These are phyloP conservation scores for Inonotus obliquus DNA, from an alignment of 1,284 basidiomycete species.

Conservation along the genomic window DNA sequence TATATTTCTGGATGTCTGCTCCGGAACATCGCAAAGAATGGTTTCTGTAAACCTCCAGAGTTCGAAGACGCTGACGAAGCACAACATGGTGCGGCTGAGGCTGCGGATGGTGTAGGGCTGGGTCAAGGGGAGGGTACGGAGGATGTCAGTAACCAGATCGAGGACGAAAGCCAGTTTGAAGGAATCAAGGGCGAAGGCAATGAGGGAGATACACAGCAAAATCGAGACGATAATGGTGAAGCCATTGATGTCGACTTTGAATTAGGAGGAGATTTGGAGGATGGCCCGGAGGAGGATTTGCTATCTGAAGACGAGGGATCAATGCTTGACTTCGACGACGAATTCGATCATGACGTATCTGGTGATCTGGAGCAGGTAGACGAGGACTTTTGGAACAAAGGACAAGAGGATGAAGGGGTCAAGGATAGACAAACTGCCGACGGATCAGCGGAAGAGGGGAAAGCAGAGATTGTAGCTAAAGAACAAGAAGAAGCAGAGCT, in stretches of 20 bases:
- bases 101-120: constrained; percentile 74
- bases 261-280: constrained; percentile 78
- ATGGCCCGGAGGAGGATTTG: constrained; percentile 47
- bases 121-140: constrained; percentile 83
- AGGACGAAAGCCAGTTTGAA: constrained; percentile 95
- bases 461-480: not conserved
- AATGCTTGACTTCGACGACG: constrained; percentile 29
- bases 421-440: constrained; percentile 15
- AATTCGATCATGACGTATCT: constrained; percentile 35
- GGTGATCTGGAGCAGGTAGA: constrained; percentile 40
- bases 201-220: constrained; percentile 55
- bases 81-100: constrained; percentile 46
- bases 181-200: constrained; percentile 71
- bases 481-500: constrained; percentile 9
- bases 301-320: constrained; percentile 31
- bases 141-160: constrained; percentile 89
- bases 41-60: constrained; percentile 90
- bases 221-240: constrained; percentile 65
- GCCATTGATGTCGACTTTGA: constrained; percentile 55
- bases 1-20: constrained; percentile 76
- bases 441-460: not conserved
- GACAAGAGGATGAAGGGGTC: constrained; percentile 21
- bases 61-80: constrained; percentile 45
- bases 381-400: constrained; percentile 32
- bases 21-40: constrained; percentile 73